Base-by-base conservation (phyloP, 768 basidiomycete species). In the Suillus clintonianus region DNA sequence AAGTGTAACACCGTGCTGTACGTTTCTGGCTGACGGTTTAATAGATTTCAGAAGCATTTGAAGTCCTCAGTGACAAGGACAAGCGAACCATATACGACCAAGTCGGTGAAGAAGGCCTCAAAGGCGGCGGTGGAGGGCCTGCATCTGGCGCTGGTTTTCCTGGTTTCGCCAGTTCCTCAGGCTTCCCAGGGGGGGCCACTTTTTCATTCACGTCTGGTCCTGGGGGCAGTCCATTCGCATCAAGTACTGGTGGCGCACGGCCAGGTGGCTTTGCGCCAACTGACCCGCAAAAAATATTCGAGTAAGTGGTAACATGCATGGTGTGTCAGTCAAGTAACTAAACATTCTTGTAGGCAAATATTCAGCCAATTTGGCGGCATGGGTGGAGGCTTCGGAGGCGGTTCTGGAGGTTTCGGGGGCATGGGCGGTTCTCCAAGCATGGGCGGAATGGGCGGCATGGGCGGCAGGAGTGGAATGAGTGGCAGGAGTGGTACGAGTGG, bases 61-160 rank as follows among this genome's bases (percentile, higher is more conserved):
- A 99, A 74, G 95, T 97, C 34, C 87, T 99, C 62, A 92, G 85
- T 58, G 95, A 97, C 77, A 86, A 87, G 75, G 82, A 94, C 72
- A 95, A 94, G 71, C 89, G 93, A 27, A 78, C 91, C 0, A 73
- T 94, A 8, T 98, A 95, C 67, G 96, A 97, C 76, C 94, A 97
- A 68, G 89, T 95, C 61, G 97, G 97, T 41, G 95, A 97, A 74
- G 96, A 97, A 62, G 96, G 97, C 2, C 83, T 98, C 68, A 98
- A 98, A 74, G 85, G 85, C 8, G 85, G 85, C 8, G 85, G 85
- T 22, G 86, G 85, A 41, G 85, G 81, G 0, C 79, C 83, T 3
- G 69, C 79, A 36, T 85, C 88, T 39, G 85, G 85, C 48, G 85
- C 83, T 48, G 76, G 72, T 5, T 75, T 71, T 82, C 75, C 76